A percentile compares a stretch with the other conserved stretches of the same genome.
Evolutionary conservation across 2,329 filamentous ascomycete genomes (phyloP).

Genomic region (Sporothrix inflata): DNA sequence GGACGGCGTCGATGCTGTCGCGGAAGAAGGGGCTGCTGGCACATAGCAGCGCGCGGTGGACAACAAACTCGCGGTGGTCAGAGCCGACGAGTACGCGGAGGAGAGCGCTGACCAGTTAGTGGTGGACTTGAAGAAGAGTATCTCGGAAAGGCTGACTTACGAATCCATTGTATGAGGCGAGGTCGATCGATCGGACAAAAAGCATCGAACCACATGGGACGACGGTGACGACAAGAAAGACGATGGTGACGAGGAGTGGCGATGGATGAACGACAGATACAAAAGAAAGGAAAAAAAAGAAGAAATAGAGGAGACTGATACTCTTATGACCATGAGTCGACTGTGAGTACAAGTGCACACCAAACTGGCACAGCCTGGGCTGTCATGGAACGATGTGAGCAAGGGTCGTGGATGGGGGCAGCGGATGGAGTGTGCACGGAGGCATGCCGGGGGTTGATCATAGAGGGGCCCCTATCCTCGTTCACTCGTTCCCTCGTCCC

Average conservation of each 20-base stretch:
- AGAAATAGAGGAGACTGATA: background rate
- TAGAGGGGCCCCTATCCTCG: background rate
- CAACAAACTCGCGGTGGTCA: conserved; percentile 39
- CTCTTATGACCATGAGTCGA: conserved; percentile 4
- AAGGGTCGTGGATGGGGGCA: background rate
- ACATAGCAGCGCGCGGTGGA: conserved; percentile 49
- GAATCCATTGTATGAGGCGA: background rate
- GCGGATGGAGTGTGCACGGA: conserved; percentile 11
- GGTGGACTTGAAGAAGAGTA: too few relatives aligned
- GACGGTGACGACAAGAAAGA: conserved; percentile 12
- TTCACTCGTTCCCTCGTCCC: background rate
- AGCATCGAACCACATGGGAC: conserved; percentile 11
- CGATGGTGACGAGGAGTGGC: background rate
- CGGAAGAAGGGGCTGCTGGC: conserved; percentile 54
- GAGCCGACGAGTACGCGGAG: conserved; percentile 41
- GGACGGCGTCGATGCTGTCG: conserved; percentile 48
- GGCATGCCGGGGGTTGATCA: background rate
- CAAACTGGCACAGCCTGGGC: background rate
- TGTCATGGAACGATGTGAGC: conserved; percentile 18
- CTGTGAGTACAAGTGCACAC: background rate
- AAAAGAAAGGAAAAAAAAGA: background rate
- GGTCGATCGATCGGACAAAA: background rate
- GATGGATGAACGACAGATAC: background rate
- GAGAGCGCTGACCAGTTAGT: conserved; percentile 29
- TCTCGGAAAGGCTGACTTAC: too few relatives aligned